Evolutionary conservation across 148 eudicot genomes (phyloP).

Genomic region (Chenopodium suecicum): DNA sequence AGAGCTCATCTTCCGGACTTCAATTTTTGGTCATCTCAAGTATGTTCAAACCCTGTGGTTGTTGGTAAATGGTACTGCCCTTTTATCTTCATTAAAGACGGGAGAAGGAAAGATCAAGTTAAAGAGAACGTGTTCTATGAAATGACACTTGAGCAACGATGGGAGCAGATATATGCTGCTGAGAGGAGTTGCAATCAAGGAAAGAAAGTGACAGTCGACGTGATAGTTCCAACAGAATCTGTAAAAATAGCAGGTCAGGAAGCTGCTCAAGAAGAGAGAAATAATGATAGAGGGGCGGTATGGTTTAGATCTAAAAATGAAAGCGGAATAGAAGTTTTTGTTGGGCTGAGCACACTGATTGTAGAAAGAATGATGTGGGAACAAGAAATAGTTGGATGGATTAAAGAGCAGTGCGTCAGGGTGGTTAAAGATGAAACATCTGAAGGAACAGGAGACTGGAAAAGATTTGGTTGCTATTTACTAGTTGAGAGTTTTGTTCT

Average conservation of each 20-base stretch:
- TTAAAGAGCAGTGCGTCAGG: conserved; percentile 33
- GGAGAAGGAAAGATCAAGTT: conserved; percentile 40
- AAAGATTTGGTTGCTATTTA: conserved; percentile 53
- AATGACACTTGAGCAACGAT: conserved; percentile 66
- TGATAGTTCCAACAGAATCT: conserved; percentile 37
- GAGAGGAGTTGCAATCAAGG: conserved; percentile 22
- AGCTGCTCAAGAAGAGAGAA: conserved; percentile 35
- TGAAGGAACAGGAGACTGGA: conserved; percentile 50
- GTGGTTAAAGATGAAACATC: conserved; percentile 48
- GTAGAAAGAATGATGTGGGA: conserved; percentile 77
- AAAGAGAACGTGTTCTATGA: conserved; percentile 51
- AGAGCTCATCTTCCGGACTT: conserved; percentile 53
- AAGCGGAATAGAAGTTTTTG: neutral
- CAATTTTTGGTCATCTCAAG: conserved; percentile 27
- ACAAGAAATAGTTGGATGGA: conserved; percentile 59
- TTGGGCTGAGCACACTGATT: conserved; percentile 57
- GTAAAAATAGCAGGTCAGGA: conserved; percentile 36
- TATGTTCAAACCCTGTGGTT: conserved; percentile 31
- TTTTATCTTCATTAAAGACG: conserved; percentile 68
- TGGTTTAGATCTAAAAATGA: conserved; percentile 37
- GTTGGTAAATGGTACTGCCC: conserved; percentile 88
- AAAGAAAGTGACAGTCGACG: conserved; percentile 39
- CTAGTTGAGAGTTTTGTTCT: conserved; percentile 71
- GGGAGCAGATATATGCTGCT: conserved; percentile 57
- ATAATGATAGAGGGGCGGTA: conserved; percentile 31